Conservation (phyloP, 2,329 filamentous ascomycete species). For the Aureobasidium subglaciale region DNA sequence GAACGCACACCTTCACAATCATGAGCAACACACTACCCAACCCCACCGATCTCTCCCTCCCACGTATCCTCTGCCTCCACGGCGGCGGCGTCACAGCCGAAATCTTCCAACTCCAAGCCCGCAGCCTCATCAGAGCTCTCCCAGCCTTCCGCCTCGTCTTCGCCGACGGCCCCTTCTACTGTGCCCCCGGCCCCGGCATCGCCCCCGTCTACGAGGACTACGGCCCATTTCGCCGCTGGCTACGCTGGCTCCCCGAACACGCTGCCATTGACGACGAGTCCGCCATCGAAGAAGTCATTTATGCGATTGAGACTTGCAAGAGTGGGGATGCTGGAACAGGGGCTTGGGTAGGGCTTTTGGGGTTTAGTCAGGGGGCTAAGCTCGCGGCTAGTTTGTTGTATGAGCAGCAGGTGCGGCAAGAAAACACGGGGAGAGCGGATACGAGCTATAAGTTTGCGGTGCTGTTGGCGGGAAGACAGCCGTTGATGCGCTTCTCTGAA, state of each 20-base stretch:
- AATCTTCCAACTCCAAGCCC: constrained; percentile 63
- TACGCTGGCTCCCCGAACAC: constrained; percentile 57
- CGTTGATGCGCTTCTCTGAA: constrained; percentile 48
- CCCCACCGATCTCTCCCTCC: constrained; percentile 28
- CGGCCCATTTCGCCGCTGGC: constrained; percentile 59
- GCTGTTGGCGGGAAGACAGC: constrained; percentile 54
- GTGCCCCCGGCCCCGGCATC: constrained; percentile 55
- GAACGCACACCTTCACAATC: neutral
- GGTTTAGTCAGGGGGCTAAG: constrained; percentile 46
- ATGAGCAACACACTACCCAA: neutral
- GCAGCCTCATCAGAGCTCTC: constrained; percentile 47
- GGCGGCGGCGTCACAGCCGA: constrained; percentile 67
- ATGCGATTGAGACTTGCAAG: constrained; percentile 39
- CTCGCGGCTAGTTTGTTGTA: constrained; percentile 40
- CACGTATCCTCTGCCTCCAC: constrained; percentile 73
- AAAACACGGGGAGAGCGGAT: constrained; percentile 31
- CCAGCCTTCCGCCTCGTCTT: constrained; percentile 64
- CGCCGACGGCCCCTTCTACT: constrained; percentile 61
- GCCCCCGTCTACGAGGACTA: constrained; percentile 56
- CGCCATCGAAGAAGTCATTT: constrained; percentile 41
- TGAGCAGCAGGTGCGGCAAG: constrained; percentile 52
- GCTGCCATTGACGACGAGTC: constrained; percentile 44
- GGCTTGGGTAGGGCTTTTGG: constrained; percentile 44
- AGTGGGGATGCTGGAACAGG: constrained; percentile 38
- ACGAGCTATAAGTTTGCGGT: constrained; percentile 54